Conservation (phyloP, 345 rosid species). For the Draba incana region DNA sequence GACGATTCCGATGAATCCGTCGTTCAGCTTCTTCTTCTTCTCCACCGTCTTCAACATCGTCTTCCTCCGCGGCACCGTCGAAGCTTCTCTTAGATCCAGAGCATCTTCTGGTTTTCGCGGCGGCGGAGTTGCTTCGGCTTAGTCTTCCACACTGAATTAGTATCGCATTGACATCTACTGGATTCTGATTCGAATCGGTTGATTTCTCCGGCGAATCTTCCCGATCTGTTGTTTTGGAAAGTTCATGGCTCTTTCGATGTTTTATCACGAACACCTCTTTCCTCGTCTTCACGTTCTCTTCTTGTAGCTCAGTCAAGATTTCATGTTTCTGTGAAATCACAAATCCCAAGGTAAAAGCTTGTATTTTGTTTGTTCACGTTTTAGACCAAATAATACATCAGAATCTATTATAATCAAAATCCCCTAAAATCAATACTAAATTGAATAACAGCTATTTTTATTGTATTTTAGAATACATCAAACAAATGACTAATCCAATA, state of each 20-base stretch:
- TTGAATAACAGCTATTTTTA: no score
- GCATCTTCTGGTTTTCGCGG: slow-evolving; percentile 54
- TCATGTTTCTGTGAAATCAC: no score
- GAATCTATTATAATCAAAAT: no score
- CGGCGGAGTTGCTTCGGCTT: slow-evolving; percentile 77
- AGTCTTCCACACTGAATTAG: slow-evolving; percentile 94
- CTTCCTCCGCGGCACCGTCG: slow-evolving; percentile 33
- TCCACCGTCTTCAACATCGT: slow-evolving; percentile 42
- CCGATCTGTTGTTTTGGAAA: slow-evolving; percentile 45
- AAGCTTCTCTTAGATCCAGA: slow-evolving; percentile 95
- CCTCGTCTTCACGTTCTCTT: slow-evolving; percentile 41
- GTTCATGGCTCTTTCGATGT: slow-evolving; percentile 82
- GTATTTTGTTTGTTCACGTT: no score
- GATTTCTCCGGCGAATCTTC: slow-evolving; percentile 38
- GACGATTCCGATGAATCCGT: slow-evolving; percentile 57
- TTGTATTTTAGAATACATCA: no score
- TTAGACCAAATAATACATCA: no score
- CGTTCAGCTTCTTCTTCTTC: slow-evolving; percentile 43
- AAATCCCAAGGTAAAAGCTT: no score
- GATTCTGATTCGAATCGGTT: slow-evolving; percentile 13
- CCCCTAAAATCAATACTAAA: no score
- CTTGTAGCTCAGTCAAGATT: slow-evolving; percentile 42
- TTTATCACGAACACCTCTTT: slow-evolving; percentile 81
- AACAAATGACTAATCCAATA: no score
- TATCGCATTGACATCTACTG: slow-evolving; percentile 77